phyloP scores from a whole-genome alignment of 2,329 filamentous ascomycete genomes.

The Venturia pyrina region DNA sequence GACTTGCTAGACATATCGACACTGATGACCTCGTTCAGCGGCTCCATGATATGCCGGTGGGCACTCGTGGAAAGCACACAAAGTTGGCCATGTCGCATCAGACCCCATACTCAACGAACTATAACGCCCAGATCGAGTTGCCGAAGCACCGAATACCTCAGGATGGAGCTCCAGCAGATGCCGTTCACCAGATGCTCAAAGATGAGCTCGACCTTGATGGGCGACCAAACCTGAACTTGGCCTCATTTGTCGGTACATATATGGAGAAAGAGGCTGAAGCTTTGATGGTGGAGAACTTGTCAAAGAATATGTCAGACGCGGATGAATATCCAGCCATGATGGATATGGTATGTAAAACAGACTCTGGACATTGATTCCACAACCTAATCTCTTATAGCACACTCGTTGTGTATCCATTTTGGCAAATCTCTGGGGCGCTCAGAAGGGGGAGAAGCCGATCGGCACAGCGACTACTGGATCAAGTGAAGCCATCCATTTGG shows the following conservation, averaged over 20 bases:
- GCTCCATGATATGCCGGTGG: slow-evolving; percentile 37
- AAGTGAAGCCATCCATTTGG: slow-evolving; percentile 61
- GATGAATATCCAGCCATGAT: slow-evolving; percentile 37
- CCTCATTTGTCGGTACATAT: slow-evolving; percentile 62
- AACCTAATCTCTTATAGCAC: slow-evolving; percentile 26
- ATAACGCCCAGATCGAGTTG: slow-evolving; percentile 44
- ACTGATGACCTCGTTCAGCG: slow-evolving; percentile 43
- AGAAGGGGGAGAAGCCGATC: slow-evolving; percentile 52
- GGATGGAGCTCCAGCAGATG: slow-evolving; percentile 49
- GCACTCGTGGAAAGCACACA: slow-evolving; percentile 25
- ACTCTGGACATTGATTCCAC: slow-evolving; percentile 6
- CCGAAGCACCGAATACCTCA: slow-evolving; percentile 51
- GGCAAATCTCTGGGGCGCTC: slow-evolving; percentile 54
- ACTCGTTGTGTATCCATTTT: slow-evolving; percentile 60
- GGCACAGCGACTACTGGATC: slow-evolving; percentile 63
- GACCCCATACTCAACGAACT: slow-evolving; percentile 48
- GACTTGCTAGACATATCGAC: slow-evolving; percentile 37
- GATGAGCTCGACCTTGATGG: slow-evolving; percentile 49
- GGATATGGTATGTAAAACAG: slow-evolving; percentile 28
- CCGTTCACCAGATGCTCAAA: slow-evolving; percentile 52
- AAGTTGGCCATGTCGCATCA: slow-evolving; percentile 30
- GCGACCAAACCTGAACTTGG: slow-evolving; percentile 57
- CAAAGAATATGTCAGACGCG: slow-evolving; percentile 63
- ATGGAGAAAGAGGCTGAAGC: slow-evolving; percentile 57
- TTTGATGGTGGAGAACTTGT: slow-evolving; percentile 57